phyloP scores from a whole-genome alignment of 768 basidiomycete species.

The Tephrocybe rancida region DNA sequence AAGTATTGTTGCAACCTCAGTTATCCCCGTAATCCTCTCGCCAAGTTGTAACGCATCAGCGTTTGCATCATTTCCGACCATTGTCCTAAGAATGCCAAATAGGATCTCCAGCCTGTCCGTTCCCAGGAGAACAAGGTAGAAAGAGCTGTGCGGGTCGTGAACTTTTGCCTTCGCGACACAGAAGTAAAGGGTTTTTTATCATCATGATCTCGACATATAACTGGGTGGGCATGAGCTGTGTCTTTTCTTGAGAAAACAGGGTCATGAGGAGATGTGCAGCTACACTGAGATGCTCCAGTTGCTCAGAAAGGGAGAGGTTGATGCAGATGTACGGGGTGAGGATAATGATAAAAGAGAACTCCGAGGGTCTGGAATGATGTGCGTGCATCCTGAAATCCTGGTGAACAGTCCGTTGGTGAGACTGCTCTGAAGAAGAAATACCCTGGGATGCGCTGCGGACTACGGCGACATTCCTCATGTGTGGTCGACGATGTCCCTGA shows the following conservation, averaged over 20 bases:
- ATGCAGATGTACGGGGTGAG: no score
- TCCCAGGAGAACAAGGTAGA: conserved; percentile 38
- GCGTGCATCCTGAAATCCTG: no score
- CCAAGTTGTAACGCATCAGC: conserved; percentile 27
- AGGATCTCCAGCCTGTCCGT: conserved; percentile 35
- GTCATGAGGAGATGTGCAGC: conserved; percentile 30
- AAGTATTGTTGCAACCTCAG: conserved; percentile 35
- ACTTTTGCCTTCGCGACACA: conserved; percentile 39
- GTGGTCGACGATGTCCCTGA: no score
- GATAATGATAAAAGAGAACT: no score
- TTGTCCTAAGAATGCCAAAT: conserved; percentile 37
- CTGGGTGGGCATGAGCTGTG: conserved; percentile 9
- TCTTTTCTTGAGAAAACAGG: neutral
- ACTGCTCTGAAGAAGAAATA: no score
- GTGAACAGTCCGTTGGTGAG: no score
- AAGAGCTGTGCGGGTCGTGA: conserved; percentile 29
- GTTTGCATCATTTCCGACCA: conserved; percentile 36
- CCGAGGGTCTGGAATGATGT: no score
- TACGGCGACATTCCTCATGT: no score
- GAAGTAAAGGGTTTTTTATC: conserved; percentile 39
- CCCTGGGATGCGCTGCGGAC: no score
- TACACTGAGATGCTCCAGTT: conserved; percentile 15
- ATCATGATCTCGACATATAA: conserved; percentile 33
- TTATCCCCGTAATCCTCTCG: conserved; percentile 28
- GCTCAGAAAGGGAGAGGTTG: no score